phyloP scores from a whole-genome alignment of 2,329 filamentous ascomycete genomes.

The Alternaria gansuensis region DNA sequence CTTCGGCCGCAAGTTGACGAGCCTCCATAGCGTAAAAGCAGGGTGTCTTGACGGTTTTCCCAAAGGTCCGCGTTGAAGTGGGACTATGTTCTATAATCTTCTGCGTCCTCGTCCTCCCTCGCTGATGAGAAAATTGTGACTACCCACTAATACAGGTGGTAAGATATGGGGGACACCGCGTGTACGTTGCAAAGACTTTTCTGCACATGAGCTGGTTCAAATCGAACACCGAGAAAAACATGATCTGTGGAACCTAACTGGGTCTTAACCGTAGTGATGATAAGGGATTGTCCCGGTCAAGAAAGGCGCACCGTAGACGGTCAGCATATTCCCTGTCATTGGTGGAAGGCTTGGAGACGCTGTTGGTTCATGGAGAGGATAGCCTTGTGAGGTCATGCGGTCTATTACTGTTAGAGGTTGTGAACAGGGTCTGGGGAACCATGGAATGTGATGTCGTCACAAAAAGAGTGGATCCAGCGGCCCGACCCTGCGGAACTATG shows the following conservation, averaged over 20 bases:
- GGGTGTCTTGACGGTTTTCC: not conserved
- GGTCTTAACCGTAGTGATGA: not conserved
- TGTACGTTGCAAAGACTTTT: not conserved
- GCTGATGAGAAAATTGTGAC: not conserved
- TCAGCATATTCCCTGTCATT: not conserved
- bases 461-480: not conserved
- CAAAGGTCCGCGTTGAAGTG: not conserved
- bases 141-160: not conserved
- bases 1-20: conserved; percentile 27
- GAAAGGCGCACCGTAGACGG: not conserved
- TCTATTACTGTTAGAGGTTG: conserved; percentile 4
- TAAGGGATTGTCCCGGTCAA: not conserved
- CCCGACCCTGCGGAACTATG: not conserved
- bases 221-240: not conserved
- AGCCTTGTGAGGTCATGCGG: not conserved
- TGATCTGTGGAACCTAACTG: not conserved
- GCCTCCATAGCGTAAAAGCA: conserved; percentile 6
- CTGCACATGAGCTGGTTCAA: not conserved
- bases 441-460: not conserved
- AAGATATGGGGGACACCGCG: not conserved
- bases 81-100: not conserved
- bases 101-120: not conserved
- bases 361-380: not conserved
- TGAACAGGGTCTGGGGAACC: not conserved
- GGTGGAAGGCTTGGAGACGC: not conserved